These are phyloP conservation scores for Vitis rotundifolia DNA, from an alignment of 164 flowering plant species.

Conservation along the genomic window DNA sequence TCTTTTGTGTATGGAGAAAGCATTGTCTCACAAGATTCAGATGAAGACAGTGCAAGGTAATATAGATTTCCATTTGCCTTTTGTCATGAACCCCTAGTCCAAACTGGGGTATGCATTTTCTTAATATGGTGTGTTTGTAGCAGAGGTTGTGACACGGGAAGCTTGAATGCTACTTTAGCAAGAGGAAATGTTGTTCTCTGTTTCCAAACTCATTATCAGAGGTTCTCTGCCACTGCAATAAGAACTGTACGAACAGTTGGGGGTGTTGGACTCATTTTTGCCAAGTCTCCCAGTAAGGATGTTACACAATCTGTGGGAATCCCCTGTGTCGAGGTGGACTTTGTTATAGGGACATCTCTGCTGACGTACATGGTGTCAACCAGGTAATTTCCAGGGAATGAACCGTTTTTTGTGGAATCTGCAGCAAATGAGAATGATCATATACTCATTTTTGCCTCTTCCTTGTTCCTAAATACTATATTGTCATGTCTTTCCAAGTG, in stretches of 20 bases:
- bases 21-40: slow-evolving; percentile 28
- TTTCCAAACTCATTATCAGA: slow-evolving; percentile 38
- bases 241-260: slow-evolving; percentile 20
- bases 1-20: slow-evolving; percentile 43
- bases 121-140: neutral
- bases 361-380: slow-evolving; percentile 32
- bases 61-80: neutral
- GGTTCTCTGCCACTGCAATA: slow-evolving; percentile 21
- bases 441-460: too few species aligned
- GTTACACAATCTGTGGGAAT: slow-evolving; percentile 18
- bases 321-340: slow-evolving; percentile 45
- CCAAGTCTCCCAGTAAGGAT: slow-evolving; percentile 40
- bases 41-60: slow-evolving; percentile 45
- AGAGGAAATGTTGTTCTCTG: slow-evolving; percentile 60
- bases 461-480: too few species aligned
- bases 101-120: neutral
- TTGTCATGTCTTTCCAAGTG: too few species aligned
- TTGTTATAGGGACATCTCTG: slow-evolving; percentile 31
- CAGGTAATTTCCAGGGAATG: slow-evolving; percentile 26
- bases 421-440: too few species aligned
- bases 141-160: slow-evolving; percentile 43
- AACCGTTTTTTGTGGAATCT: neutral
- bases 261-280: slow-evolving; percentile 47
- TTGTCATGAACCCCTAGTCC: too few species aligned
- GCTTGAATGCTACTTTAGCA: slow-evolving; percentile 45